Conservation (phyloP, 176 grass and related monocot species). For the Ananas comosus region DNA sequence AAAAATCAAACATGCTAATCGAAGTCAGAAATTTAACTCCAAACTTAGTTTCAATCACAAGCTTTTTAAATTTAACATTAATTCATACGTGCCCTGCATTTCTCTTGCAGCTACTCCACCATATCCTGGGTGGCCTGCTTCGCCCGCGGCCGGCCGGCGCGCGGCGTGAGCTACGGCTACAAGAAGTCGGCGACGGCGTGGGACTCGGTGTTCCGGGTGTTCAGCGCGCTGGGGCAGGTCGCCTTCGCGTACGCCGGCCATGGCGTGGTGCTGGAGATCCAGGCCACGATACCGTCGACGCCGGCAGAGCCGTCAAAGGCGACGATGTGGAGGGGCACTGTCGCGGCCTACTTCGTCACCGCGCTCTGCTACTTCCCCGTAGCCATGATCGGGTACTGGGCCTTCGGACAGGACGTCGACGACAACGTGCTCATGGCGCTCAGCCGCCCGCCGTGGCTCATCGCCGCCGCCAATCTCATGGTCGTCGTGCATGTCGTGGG, state of each 20-base stretch:
- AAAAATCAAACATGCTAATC: too few species aligned
- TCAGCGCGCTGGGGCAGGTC: constrained; percentile 57
- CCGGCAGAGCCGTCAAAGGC: constrained; percentile 6
- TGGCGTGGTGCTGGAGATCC: constrained; percentile 59
- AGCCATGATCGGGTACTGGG: constrained; percentile 47
- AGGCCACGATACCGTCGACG: constrained; percentile 37
- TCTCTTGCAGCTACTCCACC: constrained; percentile 33
- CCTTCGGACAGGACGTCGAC: constrained; percentile 28
- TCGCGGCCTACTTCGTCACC: constrained; percentile 53
- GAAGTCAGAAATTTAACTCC: too few species aligned
- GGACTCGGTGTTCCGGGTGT: constrained; percentile 47
- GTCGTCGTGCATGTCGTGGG: constrained; percentile 9
- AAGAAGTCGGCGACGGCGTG: constrained; percentile 1
- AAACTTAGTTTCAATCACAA: too few species aligned
- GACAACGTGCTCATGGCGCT: constrained; percentile 20
- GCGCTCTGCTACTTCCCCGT: constrained; percentile 65
- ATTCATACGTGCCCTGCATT: too few species aligned
- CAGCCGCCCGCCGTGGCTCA: background rate
- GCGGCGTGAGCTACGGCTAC: constrained; percentile 41
- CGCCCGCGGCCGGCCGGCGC: constrained; percentile 24
- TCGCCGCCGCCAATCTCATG: background rate
- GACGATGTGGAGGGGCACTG: constrained; percentile 45
- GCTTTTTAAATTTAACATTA: too few species aligned
- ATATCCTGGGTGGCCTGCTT: constrained; percentile 49
- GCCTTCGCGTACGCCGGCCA: constrained; percentile 68